Percentiles rank a stretch among this genome's conserved stretches.
Evolutionary conservation across 768 basidiomycete genomes (phyloP).

Genomic region (Gyrodon lividus): DNA sequence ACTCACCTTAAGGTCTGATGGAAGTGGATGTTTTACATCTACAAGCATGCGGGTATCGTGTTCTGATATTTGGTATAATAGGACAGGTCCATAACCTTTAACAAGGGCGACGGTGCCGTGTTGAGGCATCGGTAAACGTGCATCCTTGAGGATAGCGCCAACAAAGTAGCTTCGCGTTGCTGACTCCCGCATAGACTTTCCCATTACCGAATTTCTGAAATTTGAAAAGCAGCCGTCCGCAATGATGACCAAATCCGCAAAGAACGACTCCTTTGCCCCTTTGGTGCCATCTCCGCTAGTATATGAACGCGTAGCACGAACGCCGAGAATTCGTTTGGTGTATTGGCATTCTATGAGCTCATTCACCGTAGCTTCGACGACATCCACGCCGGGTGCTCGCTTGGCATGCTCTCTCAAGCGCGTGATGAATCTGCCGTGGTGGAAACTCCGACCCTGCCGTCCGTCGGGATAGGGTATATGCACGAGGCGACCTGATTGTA

Average conservation of each 20-base stretch:
- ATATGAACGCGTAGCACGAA: slow-evolving; percentile 50
- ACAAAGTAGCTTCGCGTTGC: slow-evolving; percentile 76
- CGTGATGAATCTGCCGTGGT: slow-evolving; percentile 91
- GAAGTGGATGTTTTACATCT: slow-evolving; percentile 83
- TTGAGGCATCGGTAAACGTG: slow-evolving; percentile 64
- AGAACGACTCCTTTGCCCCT: slow-evolving; percentile 51
- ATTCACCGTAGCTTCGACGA: slow-evolving; percentile 83
- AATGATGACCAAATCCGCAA: slow-evolving; percentile 78
- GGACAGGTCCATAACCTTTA: slow-evolving; percentile 79
- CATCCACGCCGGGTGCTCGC: slow-evolving; percentile 62
- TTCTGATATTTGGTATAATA: slow-evolving; percentile 88
- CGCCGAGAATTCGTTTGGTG: slow-evolving; percentile 60
- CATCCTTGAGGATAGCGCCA: slow-evolving; percentile 81
- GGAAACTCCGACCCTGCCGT: slow-evolving; percentile 81
- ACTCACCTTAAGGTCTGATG: slow-evolving; percentile 72
- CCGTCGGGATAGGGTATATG: slow-evolving; percentile 84
- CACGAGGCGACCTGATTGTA: slow-evolving; percentile 59
- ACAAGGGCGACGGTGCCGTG: slow-evolving; percentile 85
- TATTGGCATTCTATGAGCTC: slow-evolving; percentile 62
- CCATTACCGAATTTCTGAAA: slow-evolving; percentile 74
- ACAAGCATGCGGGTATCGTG: slow-evolving; percentile 92
- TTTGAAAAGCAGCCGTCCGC: slow-evolving; percentile 97
- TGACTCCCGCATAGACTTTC: slow-evolving; percentile 45
- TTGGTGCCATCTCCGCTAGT: slow-evolving; percentile 32
- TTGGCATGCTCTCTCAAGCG: slow-evolving; percentile 66